Base-by-base conservation (phyloP, 2,329 filamentous ascomycete genomes). In the Xylariales sp. region DNA sequence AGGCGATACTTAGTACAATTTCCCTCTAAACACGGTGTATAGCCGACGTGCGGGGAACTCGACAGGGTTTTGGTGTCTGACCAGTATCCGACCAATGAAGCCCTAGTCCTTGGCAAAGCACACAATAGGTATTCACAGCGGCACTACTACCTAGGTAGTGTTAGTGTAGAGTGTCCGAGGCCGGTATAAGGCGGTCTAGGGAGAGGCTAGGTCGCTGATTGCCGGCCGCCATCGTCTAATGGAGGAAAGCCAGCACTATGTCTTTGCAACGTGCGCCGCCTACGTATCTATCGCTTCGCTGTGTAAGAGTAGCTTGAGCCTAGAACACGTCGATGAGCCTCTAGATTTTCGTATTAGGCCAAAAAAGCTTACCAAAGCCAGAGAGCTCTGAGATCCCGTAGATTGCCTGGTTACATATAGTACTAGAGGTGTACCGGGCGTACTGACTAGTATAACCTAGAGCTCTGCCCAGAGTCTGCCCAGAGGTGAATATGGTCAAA, bases 191-290 rank as follows among this genome's bases (percentile, higher is more conserved):
- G 7, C n/a, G 3, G 28, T 9, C 23, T 10, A 62, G 55, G 23
- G 1, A 23, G 23, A 23, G 23, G 23, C 23, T 23, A 23, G 23
- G 23, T 23, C 23, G 23, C 28, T 46, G 18, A 55, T 41, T 53
- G 49, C 59, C 49, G 39, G 39, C 48, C 48, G 30, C 48, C 48
- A 39, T 8, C 14, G 30, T 48, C 52, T 4, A 64, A 52, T 41
- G 28, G 23, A 52, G 46, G 5, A 34, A 52, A 39, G 23, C 14
- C 18, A 32, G 39, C 18, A 23, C 23, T 23, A 23, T 34, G 34
- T 34, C n/a, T 30, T 12, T 49, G 55, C 14, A 34, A 43, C 23
- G 32, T 60, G 41, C 39, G 49, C 60, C 39, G 30, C 52, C 28
- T 56, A 32, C 36, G 23, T 16, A n/a, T 9, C 32, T 50, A 45